Base-by-base conservation (phyloP, 2,329 filamentous ascomycete species). In the Penicillium sp. region DNA sequence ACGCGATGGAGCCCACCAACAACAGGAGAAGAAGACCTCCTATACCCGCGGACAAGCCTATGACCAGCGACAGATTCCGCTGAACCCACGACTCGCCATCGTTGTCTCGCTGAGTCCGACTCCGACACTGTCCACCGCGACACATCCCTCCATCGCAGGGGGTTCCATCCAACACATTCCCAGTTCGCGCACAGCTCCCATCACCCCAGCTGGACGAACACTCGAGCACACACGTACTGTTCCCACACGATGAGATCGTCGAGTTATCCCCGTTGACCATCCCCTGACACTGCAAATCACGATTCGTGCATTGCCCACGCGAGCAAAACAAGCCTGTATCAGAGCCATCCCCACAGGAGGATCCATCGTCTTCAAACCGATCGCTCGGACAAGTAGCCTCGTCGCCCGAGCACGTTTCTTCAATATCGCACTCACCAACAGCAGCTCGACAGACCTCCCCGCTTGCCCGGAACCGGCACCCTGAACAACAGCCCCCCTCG, bases 1-100 rank as follows among this genome's bases (percentile, higher is more conserved):
- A 46, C 1, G 62, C 45, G 9, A 67, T 53, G 7, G 51, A 59
- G 1, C n/a, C 15, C 2, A 65, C 26, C 0, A 58, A 4, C 1
- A 56, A 59, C 17, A 68, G 63, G 7, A 68, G 29, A 2, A 68
- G 38, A 0, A 57, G 55, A 2, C 66, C 64, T 0, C 64, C 66
- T 13, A 68, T 60, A 2, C 66, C 66, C 5, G 63, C 63, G 9
- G 58, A 52, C 1, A 68, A 57, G 2, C 66, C 66, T 29, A 68
- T 67, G 1, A 68, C 57, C 13, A 68, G 41, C 0, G 55, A 48
- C 0, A 54, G 51, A 21, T 67, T 51, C 1, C 55, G 53, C 21
- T 66, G 50, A 17, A 67, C 48, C 66, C 66, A 67, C 2, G 64
- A 66, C 2, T 19, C 21, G 2, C 23, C 50, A 1, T 21, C 35